phyloP scores from a whole-genome alignment of 257 asterid species.

The Oldenlandia corymbosa region DNA sequence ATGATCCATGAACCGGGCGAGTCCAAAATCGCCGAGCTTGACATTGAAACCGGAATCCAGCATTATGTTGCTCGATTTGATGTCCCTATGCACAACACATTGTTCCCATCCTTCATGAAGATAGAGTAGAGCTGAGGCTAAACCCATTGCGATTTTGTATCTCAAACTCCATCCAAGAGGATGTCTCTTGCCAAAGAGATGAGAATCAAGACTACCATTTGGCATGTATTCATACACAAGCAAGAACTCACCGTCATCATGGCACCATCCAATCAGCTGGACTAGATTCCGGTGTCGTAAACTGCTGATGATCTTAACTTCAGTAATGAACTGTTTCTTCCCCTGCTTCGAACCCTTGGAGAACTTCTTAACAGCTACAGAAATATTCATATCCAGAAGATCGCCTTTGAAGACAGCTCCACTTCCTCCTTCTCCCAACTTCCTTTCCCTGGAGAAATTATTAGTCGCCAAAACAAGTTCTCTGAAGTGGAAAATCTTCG shows the following conservation, averaged over 20 bases:
- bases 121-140: slow-evolving; percentile 33
- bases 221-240: too few relatives aligned
- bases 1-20: slow-evolving; percentile 34
- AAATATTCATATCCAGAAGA: slow-evolving; percentile 20
- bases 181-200: slow-evolving; percentile 24
- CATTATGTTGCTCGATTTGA: slow-evolving; percentile 35
- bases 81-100: slow-evolving; percentile 32
- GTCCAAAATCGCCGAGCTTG: slow-evolving; percentile 38
- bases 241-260: slow-evolving; percentile 30
- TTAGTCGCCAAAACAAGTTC: slow-evolving; percentile 28
- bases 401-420: slow-evolving; percentile 33
- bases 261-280: slow-evolving; percentile 40
- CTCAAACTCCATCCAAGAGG: slow-evolving; percentile 26
- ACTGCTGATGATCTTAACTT: slow-evolving; percentile 32
- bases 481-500: slow-evolving; percentile 25
- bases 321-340: slow-evolving; percentile 30
- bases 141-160: slow-evolving; percentile 26
- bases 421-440: slow-evolving; percentile 34
- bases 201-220: slow-evolving; percentile 28
- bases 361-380: slow-evolving; percentile 34
- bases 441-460: slow-evolving; percentile 28
- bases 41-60: slow-evolving; percentile 29
- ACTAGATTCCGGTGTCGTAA: slow-evolving; percentile 35
- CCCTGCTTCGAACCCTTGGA: slow-evolving; percentile 32
- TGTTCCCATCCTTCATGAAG: slow-evolving; percentile 41